Evolutionary conservation across 768 basidiomycete genomes (phyloP).

Genomic region (Auricularia sp.): DNA sequence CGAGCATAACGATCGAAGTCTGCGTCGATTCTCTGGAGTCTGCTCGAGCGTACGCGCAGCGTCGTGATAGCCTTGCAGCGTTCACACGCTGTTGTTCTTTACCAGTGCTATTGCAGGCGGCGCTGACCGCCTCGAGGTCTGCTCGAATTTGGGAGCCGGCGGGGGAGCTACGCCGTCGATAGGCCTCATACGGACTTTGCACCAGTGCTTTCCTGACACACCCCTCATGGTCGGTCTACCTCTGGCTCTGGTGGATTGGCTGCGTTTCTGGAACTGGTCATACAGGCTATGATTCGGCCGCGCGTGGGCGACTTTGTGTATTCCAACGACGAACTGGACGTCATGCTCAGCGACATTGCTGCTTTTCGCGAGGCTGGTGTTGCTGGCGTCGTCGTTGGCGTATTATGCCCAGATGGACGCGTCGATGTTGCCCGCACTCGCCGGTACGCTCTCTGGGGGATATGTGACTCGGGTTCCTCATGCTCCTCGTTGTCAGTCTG

Average conservation of each 20-base stretch:
- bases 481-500: slow-evolving; percentile 28
- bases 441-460: slow-evolving; percentile 28
- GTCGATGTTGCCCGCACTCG: slow-evolving; percentile 51
- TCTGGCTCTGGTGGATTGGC: background rate
- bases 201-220: slow-evolving; percentile 34
- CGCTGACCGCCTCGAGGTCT: slow-evolving; percentile 69
- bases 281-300: slow-evolving; percentile 70
- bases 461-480: background rate
- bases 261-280: background rate
- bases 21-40: slow-evolving; percentile 73
- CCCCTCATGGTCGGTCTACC: slow-evolving; percentile 53
- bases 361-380: slow-evolving; percentile 45
- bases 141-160: slow-evolving; percentile 56
- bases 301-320: slow-evolving; percentile 74
- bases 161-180: slow-evolving; percentile 77
- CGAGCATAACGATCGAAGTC: slow-evolving; percentile 36
- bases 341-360: slow-evolving; percentile 65
- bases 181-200: slow-evolving; percentile 57
- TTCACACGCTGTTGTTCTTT: background rate
- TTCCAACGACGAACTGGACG: slow-evolving; percentile 48
- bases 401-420: slow-evolving; percentile 43
- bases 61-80: background rate
- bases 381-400: slow-evolving; percentile 60
- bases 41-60: slow-evolving; percentile 42
- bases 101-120: slow-evolving; percentile 59